Base-by-base conservation (phyloP, 129 eudicot genomes). In the Erigeron canadensis region DNA sequence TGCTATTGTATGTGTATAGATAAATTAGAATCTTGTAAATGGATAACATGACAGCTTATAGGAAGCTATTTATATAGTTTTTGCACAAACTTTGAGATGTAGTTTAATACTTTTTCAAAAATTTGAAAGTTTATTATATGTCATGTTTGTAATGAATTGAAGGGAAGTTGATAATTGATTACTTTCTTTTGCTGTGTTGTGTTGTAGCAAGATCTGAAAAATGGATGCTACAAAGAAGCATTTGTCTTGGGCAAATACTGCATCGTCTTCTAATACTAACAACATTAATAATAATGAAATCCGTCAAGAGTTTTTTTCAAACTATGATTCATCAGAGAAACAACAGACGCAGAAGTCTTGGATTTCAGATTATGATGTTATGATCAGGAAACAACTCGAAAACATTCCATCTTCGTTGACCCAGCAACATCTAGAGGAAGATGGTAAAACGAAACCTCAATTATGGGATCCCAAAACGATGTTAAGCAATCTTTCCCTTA, bases 381-480 rank as follows among this genome's bases (percentile, higher is more conserved):
- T 82, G 73, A 80, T 78, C 6, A 82, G 81, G 16, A 85, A 80
- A 46, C 81, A 75, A 10, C 64, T 87, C 60, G 79, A 73, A 65
- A 41, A 73, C 2, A 47, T 67, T 46, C 79, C 79, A 12, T 59
- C 69, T 47, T 53, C 83, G 6, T 41, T 69, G 61, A 28, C 77
- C 63, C 93, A 78, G 40, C 81, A 82, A 73, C 88, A 78, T 69
- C 66, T 78, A 47, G 18, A 61, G 21, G 66, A 4, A 12, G 78
- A 74, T 6, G 86, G 70, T 61, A 46, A 81, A 16, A 78, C 51
- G 44, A 79, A 72, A 63, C 37, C 66, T 6, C 85, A 47, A 41
- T 82, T 84, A 63, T 89, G 99, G 99, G 99, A 94, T 77, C 93
- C 99, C 9, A 84, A 77, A 42, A 80, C 85, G 1, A 89, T 84